Evolutionary conservation across 75 land plant species (phyloP), one percentile per base, ranked within the genome.

Genomic region (Isoetes taiwanensis): DNA sequence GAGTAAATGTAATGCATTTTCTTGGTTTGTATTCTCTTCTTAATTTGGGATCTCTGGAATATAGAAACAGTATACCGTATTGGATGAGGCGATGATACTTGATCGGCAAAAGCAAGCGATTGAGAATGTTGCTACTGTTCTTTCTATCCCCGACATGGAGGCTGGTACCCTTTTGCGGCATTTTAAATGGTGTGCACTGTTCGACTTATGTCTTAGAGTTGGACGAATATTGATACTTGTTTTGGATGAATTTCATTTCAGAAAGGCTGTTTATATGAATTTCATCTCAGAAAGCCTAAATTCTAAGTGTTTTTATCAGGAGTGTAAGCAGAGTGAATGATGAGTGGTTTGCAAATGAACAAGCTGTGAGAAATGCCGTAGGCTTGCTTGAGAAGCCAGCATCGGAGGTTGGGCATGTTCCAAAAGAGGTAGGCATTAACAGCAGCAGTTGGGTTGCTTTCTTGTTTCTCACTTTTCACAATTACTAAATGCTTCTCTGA

Each of bases 291-390:
- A 37, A 14, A 9, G 14, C 39, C 14, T 9, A 37, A 9, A 37
- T n/a, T 1, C 52, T 0, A 11, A 34, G 48, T 43, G 48, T 12
- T 43, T 57, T 30, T 46, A 28, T 30, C 72, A 79, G 91, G 90
- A 71, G 80, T 71, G 75, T 85, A 6, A 79, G 78, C 57, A 82
- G 63, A 53, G 83, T 85, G 25, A 74, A 85, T 63, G 90, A 85
- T 52, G 87, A 71, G 69, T 85, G 90, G 90, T 85, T 85, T 76
- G 83, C 75, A 14, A 72, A 85, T 68, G 90, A 85, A 57, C 81
- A 79, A 17, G 65, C 65, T 28, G 83, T 85, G n/a, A 74, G 90
- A 0, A 66, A 48, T 17, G 58, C 57, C 48, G 87, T 85, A 41
- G 90, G 90, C 0, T 57, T 85, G 59, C 55, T 79, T 38, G 75